Base-by-base conservation (phyloP, 148 eudicot genomes). In the Polygonum aviculare region DNA sequence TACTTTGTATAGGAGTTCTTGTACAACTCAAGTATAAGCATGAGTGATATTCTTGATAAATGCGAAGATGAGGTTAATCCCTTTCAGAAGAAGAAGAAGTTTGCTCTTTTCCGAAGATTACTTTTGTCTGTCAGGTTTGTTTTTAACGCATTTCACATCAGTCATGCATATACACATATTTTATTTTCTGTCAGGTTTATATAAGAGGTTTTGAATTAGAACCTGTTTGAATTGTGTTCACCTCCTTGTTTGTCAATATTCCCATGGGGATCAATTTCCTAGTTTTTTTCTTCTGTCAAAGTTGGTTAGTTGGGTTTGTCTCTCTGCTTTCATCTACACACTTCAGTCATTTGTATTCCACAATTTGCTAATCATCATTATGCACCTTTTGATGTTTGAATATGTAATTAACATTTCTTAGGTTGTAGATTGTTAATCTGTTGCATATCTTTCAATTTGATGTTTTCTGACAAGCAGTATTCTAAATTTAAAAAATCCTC, bases 41-140 rank as follows among this genome's bases (percentile, higher is more conserved):
- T 89, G 85, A 76, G 16, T 54, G 89, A 87, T 57, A 77, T 93
- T 69, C 84, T 85, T 65, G 86, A 79, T 63, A 90, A 88, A 74
- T 91, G 92, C 77, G 82, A 90, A 82, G 90, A 84, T 5, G 84
- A 82, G 49, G 81, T 95, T 26, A 82, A 74, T 69, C 39, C 75
- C 33, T 79, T 88, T 54, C 84, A 83, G 72, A 92, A 82, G 90
- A 88, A 87, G 82, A 95, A 95, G 80, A 87, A 51, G 75, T 81
- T 82, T 88, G 93, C 22, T 81, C 77, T 74, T 77, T 93, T 95
- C 82, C 91, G 81, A 80, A 90, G 79, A 83, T 77, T 93, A 74
- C 79, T 50, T 80, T 72, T 93, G 78, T 86, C 90, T 49, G 79
- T 75, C 75, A 88, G 97, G 97, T 90, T 45, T n/a, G 83, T 83